Base-by-base conservation (phyloP, 768 basidiomycete genomes). In the Hydnomerulius pinastri region DNA sequence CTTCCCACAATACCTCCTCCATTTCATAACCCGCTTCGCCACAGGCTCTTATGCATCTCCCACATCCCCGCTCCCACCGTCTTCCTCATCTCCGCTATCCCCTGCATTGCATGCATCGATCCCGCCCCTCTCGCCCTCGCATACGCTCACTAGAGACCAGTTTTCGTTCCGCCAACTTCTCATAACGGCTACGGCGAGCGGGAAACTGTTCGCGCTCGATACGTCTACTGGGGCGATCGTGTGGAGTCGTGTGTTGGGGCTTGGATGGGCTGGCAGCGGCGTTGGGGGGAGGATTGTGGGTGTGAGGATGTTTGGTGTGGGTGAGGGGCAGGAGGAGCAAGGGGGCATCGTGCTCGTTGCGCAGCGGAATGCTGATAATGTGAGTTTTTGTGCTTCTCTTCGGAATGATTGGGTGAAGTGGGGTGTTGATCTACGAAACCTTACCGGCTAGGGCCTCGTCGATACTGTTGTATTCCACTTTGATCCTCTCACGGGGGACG, bases 101-200 rank as follows among this genome's bases (percentile, higher is more conserved):
- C 17, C 48, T 15, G 6, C 40, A 23, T 43, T 43, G 10, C 9
- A 43, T 69, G 18, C 65, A 65, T 21, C n/a, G 53, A 30, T 12
- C 28, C 25, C 4, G 58, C 30, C 63, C 63, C 18, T 18, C 47
- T 2, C 55, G 63, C 67, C 24, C 58, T 74, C 5, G 53, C 68
- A 24, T 57, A 50, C 69, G 0, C 73, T 86, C 1, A 71, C 75
- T 50, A 82, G 90, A 4, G 92, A 95, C 60, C 68, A 84, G 0
- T 96, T 95, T 63, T 93, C 92, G 0, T 92, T 97, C 70, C 78
- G 87, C 30, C 91, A 97, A 63, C 67, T 97, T 24, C 79, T 95
- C 38, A 79, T 96, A 4, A 77, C 74, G 6, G 87, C 84, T 0
- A 92, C 89, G 3, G 57, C 73, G 1, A 73, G 78, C 24, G 92